Conservation (phyloP, 2,329 filamentous ascomycete species). For the Neurospora sp. region DNA sequence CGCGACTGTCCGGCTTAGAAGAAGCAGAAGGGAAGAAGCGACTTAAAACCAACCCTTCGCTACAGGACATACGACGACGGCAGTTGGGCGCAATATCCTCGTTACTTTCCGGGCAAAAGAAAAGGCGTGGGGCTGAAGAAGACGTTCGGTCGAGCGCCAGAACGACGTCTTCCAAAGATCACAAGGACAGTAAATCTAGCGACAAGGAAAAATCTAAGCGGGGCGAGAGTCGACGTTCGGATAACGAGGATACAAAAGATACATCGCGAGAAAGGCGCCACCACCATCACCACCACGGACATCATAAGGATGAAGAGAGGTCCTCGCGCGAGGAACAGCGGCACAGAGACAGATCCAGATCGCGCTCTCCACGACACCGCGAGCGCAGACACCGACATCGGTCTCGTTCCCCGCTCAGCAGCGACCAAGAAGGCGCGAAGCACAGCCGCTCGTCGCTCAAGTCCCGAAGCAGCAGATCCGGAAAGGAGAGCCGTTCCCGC, state of each 20-base stretch:
- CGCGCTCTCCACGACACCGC: constrained; percentile 8
- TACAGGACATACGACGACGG: constrained; percentile 42
- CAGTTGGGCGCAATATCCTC: constrained; percentile 53
- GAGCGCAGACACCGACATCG: constrained; percentile 10
- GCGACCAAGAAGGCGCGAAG: constrained; percentile 7
- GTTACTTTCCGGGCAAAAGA: constrained; percentile 40
- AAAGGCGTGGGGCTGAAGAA: constrained; percentile 12
- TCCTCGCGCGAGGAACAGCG: background rate
- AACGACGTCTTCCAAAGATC: constrained; percentile 1
- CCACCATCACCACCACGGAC: background rate
- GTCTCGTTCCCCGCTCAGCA: constrained; percentile 10
- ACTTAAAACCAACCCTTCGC: constrained; percentile 34
- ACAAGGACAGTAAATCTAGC: constrained; percentile 15
- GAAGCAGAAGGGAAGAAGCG: constrained; percentile 36
- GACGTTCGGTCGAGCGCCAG: background rate
- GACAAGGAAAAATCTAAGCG: constrained; percentile 5
- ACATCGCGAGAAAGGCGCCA: background rate
- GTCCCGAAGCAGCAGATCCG: constrained; percentile 6
- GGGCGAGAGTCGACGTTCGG: background rate
- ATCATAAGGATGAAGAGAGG: constrained; percentile 4
- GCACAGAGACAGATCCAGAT: constrained; percentile 8
- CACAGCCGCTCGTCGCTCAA: constrained; percentile 12
- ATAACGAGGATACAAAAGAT: background rate
- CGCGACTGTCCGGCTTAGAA: constrained; percentile 56
- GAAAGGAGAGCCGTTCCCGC: constrained; percentile 2